These are phyloP conservation scores for Aureobasidium sp. DNA, from an alignment of 2,329 filamentous ascomycete species.

Conservation along the genomic window DNA sequence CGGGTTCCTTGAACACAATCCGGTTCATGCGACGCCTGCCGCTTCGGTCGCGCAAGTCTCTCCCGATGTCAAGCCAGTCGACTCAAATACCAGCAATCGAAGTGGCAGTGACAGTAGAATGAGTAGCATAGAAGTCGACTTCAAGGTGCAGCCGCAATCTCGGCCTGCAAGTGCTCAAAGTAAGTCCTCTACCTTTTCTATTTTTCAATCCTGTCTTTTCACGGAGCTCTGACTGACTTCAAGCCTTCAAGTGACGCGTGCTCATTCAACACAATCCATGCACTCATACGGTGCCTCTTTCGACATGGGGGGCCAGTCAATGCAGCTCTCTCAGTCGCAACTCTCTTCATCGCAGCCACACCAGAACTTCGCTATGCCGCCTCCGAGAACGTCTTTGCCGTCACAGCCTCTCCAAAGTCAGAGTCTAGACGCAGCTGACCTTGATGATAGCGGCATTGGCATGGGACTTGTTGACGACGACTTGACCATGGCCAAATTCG, in stretches of 20 bases:
- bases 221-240: slow-evolving; percentile 16
- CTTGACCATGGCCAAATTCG: slow-evolving; percentile 20
- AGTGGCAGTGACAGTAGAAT: slow-evolving; percentile 28
- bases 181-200: slow-evolving; percentile 15
- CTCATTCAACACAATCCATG: slow-evolving; percentile 19
- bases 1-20: slow-evolving; percentile 63
- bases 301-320: slow-evolving; percentile 14
- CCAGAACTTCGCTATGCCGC: slow-evolving; percentile 4
- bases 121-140: slow-evolving; percentile 28
- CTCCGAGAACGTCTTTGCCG: slow-evolving; percentile 19
- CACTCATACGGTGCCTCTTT: slow-evolving; percentile 14
- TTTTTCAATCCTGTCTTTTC: background rate
- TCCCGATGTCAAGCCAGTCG: slow-evolving; percentile 1
- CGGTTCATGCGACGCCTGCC: slow-evolving; percentile 2
- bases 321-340: slow-evolving; percentile 19
- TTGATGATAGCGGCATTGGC: slow-evolving; percentile 34
- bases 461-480: slow-evolving; percentile 32
- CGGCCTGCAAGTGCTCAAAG: slow-evolving; percentile 17
- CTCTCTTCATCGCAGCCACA: slow-evolving; percentile 16
- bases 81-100: slow-evolving; percentile 15
- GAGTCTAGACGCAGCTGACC: slow-evolving; percentile 25
- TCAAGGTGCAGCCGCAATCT: slow-evolving; percentile 15
- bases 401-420: slow-evolving; percentile 16
- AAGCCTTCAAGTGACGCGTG: slow-evolving; percentile 17
- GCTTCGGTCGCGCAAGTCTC: background rate